A percentile compares a stretch with the other conserved stretches of the same genome.
These are phyloP conservation scores for Parmales sp. DNA, from an alignment of 108 stramenopile species.

Conservation along the genomic window DNA sequence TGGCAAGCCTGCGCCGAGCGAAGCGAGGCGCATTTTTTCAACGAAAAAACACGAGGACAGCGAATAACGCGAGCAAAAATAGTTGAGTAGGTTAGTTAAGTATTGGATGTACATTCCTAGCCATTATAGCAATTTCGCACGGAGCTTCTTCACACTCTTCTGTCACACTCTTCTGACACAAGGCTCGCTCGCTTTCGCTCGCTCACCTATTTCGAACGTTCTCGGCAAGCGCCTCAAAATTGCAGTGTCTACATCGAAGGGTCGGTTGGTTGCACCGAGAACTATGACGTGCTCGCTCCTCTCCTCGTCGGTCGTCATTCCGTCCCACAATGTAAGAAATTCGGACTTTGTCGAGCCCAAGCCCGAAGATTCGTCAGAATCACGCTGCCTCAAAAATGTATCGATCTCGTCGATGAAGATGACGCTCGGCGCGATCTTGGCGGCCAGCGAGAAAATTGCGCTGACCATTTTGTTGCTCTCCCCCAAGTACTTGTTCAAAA, in stretches of 20 bases:
- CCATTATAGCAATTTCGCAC: too few relatives aligned
- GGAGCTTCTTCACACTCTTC: too few relatives aligned
- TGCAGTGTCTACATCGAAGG: constrained; percentile 81
- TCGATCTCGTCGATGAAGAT: constrained; percentile 98
- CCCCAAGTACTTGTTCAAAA: constrained; percentile 94
- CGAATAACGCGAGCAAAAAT: too few relatives aligned
- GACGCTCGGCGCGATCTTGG: constrained; percentile 82
- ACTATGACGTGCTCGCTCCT: constrained; percentile 62
- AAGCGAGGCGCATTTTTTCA: too few relatives aligned
- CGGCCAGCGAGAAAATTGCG: constrained; percentile 80
- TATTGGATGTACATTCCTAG: too few relatives aligned
- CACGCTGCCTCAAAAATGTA: constrained; percentile 70
- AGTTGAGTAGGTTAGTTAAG: too few relatives aligned
- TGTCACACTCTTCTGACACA: too few relatives aligned
- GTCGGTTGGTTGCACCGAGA: constrained; percentile 90
- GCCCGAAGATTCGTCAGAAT: constrained; percentile 55
- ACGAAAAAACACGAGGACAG: too few relatives aligned
- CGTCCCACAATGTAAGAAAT: constrained; percentile 95
- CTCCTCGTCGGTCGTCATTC: constrained; percentile 42
- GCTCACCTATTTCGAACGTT: constrained; percentile 64
- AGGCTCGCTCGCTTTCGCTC: too few relatives aligned
- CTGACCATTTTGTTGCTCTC: constrained; percentile 84
- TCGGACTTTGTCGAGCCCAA: constrained; percentile 73
- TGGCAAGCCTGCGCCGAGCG: too few relatives aligned
- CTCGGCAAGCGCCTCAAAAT: constrained; percentile 89